Conservation (phyloP, 257 asterid species). For the Ehretia macrophylla region DNA sequence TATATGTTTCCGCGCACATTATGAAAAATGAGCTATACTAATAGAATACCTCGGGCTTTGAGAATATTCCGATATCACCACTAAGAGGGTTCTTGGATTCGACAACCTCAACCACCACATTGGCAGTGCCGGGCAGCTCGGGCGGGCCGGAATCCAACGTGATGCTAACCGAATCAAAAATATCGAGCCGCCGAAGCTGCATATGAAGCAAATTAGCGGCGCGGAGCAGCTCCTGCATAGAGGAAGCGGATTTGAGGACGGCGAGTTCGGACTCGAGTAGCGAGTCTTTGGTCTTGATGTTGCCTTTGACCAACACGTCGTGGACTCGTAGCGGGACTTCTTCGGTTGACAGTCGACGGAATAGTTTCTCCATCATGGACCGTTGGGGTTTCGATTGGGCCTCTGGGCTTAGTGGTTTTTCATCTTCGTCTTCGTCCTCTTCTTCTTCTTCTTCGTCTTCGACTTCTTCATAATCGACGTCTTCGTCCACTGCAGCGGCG, state of each 20-base stretch:
- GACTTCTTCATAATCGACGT: conserved; percentile 33
- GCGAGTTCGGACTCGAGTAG: conserved; percentile 66
- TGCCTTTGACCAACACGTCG: conserved; percentile 80
- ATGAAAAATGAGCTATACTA: too few relatives aligned
- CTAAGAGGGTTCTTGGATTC: conserved; percentile 54
- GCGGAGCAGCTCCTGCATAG: conserved; percentile 67
- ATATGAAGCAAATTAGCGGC: conserved; percentile 57
- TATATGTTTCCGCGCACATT: too few relatives aligned
- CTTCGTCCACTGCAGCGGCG: conserved; percentile 22
- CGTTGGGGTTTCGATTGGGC: conserved; percentile 35
- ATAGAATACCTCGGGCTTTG: conserved; percentile 70
- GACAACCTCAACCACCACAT: conserved; percentile 65
- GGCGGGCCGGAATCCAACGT: conserved; percentile 87
- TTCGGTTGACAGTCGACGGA: conserved; percentile 57
- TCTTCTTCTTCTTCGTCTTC: conserved; percentile 21
- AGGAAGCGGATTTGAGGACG: conserved; percentile 45
- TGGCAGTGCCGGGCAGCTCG: conserved; percentile 88
- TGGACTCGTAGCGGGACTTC: conserved; percentile 75
- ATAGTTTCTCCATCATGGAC: conserved; percentile 45
- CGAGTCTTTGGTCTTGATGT: conserved; percentile 60
- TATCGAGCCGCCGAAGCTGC: conserved; percentile 54
- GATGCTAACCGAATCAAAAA: conserved; percentile 72
- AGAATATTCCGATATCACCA: conserved; percentile 68
- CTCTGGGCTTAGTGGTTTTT: conserved; percentile 30
- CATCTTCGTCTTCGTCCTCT: conserved; percentile 35